Evolutionary conservation across 495 filamentous ascomycete genomes (phyloP).

Genomic region (Penicillium antarcticum): DNA sequence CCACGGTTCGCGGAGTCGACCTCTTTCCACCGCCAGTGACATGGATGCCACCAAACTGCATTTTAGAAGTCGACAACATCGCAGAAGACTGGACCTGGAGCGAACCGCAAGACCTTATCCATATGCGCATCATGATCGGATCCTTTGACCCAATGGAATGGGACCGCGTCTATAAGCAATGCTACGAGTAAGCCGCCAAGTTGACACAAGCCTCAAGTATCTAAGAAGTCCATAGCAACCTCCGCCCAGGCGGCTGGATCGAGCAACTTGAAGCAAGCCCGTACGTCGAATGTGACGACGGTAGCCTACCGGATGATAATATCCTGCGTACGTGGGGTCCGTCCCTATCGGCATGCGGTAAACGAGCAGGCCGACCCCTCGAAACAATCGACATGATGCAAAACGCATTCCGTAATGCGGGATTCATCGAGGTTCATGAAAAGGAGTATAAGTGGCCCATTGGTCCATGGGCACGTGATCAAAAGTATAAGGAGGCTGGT

Average conservation of each 20-base stretch:
- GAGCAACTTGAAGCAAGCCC: conserved; percentile 50
- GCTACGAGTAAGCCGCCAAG: conserved; percentile 18
- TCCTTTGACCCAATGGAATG: conserved; percentile 24
- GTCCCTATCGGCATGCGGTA: conserved; percentile 12
- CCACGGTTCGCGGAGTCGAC: conserved; percentile 19
- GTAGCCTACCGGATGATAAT: conserved; percentile 27
- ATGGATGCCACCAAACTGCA: conserved; percentile 33
- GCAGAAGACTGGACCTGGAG: conserved; percentile 27
- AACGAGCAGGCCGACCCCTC: conserved; percentile 14
- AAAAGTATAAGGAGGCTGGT: conserved; percentile 19
- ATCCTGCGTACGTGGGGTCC: conserved; percentile 19
- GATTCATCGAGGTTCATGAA: conserved; percentile 26
- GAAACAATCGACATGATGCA: conserved; percentile 17
- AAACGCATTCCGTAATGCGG: conserved; percentile 21
- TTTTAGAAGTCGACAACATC: conserved; percentile 27
- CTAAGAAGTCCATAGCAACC: conserved; percentile 9
- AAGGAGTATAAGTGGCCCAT: conserved; percentile 20
- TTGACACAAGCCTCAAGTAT: not conserved
- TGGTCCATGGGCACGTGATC: conserved; percentile 22
- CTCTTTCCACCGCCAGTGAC: conserved; percentile 19
- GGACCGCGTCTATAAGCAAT: conserved; percentile 24
- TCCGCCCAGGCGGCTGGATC: conserved; percentile 50
- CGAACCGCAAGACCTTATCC: conserved; percentile 30
- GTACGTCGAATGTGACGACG: conserved; percentile 41
- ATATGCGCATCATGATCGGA: conserved; percentile 23